Evolutionary conservation across 352 stramenopile genomes (phyloP).

Genomic region (Pythium rishiriense): DNA sequence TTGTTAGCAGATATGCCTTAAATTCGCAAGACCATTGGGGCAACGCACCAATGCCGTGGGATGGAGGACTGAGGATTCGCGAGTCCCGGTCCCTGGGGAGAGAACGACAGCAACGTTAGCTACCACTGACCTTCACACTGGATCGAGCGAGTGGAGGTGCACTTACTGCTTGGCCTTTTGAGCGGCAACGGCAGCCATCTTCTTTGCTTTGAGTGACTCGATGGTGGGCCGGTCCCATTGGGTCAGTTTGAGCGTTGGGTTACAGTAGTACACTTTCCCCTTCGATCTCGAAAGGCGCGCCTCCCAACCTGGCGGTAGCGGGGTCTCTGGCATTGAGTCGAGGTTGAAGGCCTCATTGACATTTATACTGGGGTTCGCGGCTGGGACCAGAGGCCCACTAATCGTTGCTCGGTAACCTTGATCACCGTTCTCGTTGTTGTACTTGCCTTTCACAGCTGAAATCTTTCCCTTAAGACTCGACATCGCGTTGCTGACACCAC

Average conservation of each 20-base stretch:
- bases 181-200: conserved; percentile 42
- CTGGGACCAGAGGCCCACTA: conserved; percentile 14
- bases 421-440: conserved; percentile 55
- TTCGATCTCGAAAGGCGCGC: conserved; percentile 81
- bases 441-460: conserved; percentile 80
- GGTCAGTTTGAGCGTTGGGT: conserved; percentile 67
- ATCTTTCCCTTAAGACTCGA: conserved; percentile 72
- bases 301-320: conserved; percentile 78
- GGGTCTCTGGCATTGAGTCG: conserved; percentile 52
- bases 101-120: background rate
- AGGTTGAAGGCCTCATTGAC: conserved; percentile 66
- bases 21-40: background rate
- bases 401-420: conserved; percentile 21
- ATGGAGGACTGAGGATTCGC: conserved; percentile 29
- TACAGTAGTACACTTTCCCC: conserved; percentile 86
- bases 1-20: conserved; percentile 22
- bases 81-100: conserved; percentile 23
- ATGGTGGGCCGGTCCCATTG: conserved; percentile 84
- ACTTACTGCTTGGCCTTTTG: conserved; percentile 44
- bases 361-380: conserved; percentile 12
- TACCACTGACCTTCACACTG: background rate
- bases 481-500: conserved; percentile 53
- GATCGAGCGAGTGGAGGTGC: background rate
- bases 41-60: conserved; percentile 26
- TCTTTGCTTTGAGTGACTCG: conserved; percentile 61